Conservation (phyloP, 768 basidiomycete genomes). For the Xanthoconium stramineum region DNA sequence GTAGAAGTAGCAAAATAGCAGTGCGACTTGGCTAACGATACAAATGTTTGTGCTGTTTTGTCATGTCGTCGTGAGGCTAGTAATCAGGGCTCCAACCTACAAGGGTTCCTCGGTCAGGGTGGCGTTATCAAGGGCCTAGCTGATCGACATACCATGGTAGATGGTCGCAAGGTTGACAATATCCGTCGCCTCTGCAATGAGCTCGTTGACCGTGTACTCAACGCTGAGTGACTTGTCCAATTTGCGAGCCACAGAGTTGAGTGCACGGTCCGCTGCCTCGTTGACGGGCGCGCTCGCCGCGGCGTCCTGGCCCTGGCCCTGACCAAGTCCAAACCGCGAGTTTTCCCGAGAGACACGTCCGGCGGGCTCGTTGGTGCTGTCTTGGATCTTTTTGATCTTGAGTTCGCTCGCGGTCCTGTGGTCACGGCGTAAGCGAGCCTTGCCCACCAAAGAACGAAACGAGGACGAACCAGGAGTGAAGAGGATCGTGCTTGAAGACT, state of each 20-base stretch:
- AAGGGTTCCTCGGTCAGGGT: background rate
- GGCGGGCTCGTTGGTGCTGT: conserved; percentile 30
- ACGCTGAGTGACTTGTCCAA: conserved; percentile 83
- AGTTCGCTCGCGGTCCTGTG: conserved; percentile 74
- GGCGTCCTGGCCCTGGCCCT: conserved; percentile 42
- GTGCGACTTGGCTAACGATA: conserved; percentile 2
- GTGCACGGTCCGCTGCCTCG: conserved; percentile 87
- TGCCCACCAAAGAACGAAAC: background rate
- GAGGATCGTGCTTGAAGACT: conserved; percentile 94
- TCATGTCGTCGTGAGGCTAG: conserved; percentile 8
- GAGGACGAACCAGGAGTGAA: conserved; percentile 77
- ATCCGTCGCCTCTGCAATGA: conserved; percentile 87
- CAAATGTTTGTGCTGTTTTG: background rate
- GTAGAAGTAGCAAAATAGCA: conserved; percentile 4
- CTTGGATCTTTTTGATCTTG: conserved; percentile 66
- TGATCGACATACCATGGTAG: conserved; percentile 56
- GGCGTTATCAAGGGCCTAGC: background rate
- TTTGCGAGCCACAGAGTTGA: conserved; percentile 77
- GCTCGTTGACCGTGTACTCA: conserved; percentile 89
- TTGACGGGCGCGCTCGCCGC: conserved; percentile 63
- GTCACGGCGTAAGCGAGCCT: background rate
- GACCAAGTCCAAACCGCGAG: conserved; percentile 45
- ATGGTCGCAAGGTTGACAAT: conserved; percentile 72
- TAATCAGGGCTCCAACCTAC: conserved; percentile 45
- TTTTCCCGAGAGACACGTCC: conserved; percentile 22